These are phyloP conservation scores for Phylloporus gajari DNA, from an alignment of 1,284 basidiomycete genomes.

Conservation along the genomic window DNA sequence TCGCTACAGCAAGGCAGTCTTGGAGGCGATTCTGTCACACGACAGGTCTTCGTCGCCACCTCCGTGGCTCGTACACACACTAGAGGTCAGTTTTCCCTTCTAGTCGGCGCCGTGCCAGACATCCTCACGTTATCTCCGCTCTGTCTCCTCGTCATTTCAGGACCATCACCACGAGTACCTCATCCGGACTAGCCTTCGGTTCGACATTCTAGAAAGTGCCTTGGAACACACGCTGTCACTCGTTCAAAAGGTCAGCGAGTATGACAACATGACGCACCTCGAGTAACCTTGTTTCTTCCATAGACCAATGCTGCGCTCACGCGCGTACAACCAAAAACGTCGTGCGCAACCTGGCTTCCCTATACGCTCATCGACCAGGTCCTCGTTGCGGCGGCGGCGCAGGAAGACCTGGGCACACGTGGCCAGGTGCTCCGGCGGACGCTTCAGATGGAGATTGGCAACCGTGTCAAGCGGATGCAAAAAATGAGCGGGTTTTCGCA, in stretches of 20 bases:
- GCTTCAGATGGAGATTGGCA: conserved; percentile 67
- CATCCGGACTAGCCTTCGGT: conserved; percentile 77
- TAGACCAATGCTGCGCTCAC: conserved; percentile 71
- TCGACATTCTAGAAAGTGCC: conserved; percentile 83
- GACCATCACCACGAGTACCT: conserved; percentile 81
- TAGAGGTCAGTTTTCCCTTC: conserved; percentile 64
- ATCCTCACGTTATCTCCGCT: conserved; percentile 12
- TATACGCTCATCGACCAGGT: conserved; percentile 91
- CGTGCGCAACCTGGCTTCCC: conserved; percentile 79
- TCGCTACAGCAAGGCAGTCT: conserved; percentile 77
- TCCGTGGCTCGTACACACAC: conserved; percentile 81
- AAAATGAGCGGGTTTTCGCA: conserved; percentile 54
- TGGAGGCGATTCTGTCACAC: conserved; percentile 80
- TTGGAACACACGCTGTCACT: conserved; percentile 77
- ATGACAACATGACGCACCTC: neutral
- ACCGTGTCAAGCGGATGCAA: conserved; percentile 71
- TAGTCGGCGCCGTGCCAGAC: conserved; percentile 19
- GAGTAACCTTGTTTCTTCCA: neutral
- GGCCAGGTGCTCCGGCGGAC: conserved; percentile 54
- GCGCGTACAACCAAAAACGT: conserved; percentile 64
- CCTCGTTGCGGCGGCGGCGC: conserved; percentile 70
- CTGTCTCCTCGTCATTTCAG: conserved; percentile 48
- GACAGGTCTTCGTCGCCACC: conserved; percentile 76
- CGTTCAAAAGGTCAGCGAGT: conserved; percentile 69
- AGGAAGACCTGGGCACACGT: conserved; percentile 60